phyloP scores from a whole-genome alignment of 257 asterid species.

The Petunia secreta region DNA sequence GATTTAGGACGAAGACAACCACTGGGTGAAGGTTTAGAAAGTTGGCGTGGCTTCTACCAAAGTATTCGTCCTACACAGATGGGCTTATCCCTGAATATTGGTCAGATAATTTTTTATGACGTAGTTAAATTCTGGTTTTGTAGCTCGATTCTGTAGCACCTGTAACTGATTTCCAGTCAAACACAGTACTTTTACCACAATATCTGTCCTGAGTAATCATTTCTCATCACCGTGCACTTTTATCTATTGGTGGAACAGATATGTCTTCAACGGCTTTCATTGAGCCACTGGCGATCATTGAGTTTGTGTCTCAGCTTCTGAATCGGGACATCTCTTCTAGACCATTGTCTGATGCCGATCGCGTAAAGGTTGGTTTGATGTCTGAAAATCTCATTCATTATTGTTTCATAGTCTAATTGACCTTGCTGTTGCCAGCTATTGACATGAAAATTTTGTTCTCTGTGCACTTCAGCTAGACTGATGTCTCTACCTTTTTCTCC shows the following conservation, averaged over 20 bases:
- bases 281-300: slow-evolving; percentile 93
- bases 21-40: slow-evolving; percentile 91
- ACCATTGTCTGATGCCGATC: slow-evolving; percentile 90
- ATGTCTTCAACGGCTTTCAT: slow-evolving; percentile 98
- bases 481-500: not conserved
- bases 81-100: slow-evolving; percentile 93
- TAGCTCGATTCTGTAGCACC: not conserved
- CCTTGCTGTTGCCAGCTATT: not conserved
- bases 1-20: slow-evolving; percentile 80
- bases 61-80: slow-evolving; percentile 99
- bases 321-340: slow-evolving; percentile 76
- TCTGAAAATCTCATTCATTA: not conserved
- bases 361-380: slow-evolving; percentile 70
- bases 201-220: not conserved
- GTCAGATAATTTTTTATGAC: slow-evolving; percentile 43
- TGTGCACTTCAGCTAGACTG: not conserved
- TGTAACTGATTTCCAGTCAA: slow-evolving; percentile 6
- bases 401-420: not conserved
- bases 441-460: not conserved
- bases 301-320: slow-evolving; percentile 81
- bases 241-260: slow-evolving; percentile 51
- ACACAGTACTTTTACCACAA: not conserved
- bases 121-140: not conserved
- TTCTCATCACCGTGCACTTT: slow-evolving; percentile 6
- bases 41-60: slow-evolving; percentile 98